These are phyloP conservation scores for Aspergillus piperis DNA, from an alignment of 2,329 filamentous ascomycete species.

Conservation along the genomic window DNA sequence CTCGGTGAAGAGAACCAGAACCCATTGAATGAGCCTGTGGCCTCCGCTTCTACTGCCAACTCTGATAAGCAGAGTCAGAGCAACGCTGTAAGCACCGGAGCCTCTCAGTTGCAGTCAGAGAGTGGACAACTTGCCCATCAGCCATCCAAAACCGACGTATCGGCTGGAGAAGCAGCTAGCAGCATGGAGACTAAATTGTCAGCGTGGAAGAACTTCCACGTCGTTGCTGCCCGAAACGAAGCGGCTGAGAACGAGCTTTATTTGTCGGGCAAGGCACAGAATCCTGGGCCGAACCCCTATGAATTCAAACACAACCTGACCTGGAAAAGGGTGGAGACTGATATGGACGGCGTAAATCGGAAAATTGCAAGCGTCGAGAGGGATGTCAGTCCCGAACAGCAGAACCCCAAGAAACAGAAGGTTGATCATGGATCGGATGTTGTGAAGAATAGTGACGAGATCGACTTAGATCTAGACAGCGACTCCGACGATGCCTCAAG, in stretches of 20 bases:
- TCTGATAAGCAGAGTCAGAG: background rate
- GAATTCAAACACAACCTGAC: slow-evolving; percentile 37
- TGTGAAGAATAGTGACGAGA: slow-evolving; percentile 55
- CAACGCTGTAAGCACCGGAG: background rate
- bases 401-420: slow-evolving; percentile 25
- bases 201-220: slow-evolving; percentile 44
- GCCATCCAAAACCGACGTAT: background rate
- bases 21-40: background rate
- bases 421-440: slow-evolving; percentile 15
- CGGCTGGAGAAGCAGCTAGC: background rate
- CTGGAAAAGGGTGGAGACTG: slow-evolving; percentile 42
- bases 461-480: slow-evolving; percentile 39
- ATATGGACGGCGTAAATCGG: slow-evolving; percentile 28
- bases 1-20: slow-evolving; percentile 15
- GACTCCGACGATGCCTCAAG: slow-evolving; percentile 23
- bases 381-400: slow-evolving; percentile 12
- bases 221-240: slow-evolving; percentile 34
- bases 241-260: slow-evolving; percentile 35
- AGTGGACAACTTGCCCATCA: background rate
- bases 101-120: background rate
- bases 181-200: slow-evolving; percentile 25
- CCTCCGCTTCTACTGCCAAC: background rate
- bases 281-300: slow-evolving; percentile 15
- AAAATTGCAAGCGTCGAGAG: slow-evolving; percentile 26
- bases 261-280: slow-evolving; percentile 26